A percentile compares a stretch with the other conserved stretches of the same genome.
Conservation (phyloP, 352 stramenopile genomes). For the Saprolegnia diclina region DNA sequence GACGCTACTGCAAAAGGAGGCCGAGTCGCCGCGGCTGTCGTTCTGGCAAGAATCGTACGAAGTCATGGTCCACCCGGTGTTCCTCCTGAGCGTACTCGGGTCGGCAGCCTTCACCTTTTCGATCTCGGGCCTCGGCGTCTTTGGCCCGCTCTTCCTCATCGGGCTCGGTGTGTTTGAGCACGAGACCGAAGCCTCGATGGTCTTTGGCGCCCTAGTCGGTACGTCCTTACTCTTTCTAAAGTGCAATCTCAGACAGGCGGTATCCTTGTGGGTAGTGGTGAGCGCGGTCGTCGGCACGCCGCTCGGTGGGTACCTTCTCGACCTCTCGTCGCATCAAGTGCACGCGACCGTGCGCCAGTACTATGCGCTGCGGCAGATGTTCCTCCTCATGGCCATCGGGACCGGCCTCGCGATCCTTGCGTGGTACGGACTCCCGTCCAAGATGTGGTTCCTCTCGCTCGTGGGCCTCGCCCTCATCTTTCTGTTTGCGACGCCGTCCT, state of each 20-base stretch:
- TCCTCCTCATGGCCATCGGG: constrained; percentile 48
- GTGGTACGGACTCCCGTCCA: constrained; percentile 48
- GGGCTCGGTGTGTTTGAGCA: constrained; percentile 79
- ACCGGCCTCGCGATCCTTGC: constrained; percentile 58
- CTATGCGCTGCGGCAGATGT: constrained; percentile 55
- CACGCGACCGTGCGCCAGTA: constrained; percentile 37
- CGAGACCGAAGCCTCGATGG: constrained; percentile 77
- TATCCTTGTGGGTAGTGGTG: constrained; percentile 31
- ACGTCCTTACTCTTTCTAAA: not conserved
- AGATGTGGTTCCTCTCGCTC: constrained; percentile 54
- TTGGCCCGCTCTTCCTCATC: constrained; percentile 86
- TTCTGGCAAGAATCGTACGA: constrained; percentile 41
- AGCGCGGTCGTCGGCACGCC: constrained; percentile 86
- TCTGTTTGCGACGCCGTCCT: constrained; percentile 70
- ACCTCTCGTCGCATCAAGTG: constrained; percentile 42
- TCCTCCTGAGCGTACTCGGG: constrained; percentile 76
- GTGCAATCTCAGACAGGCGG: not conserved
- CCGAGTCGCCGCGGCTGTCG: not conserved
- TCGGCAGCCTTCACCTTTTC: constrained; percentile 87
- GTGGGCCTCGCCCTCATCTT: constrained; percentile 67
- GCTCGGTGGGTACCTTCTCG: constrained; percentile 76
- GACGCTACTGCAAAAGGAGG: not conserved
- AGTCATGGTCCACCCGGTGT: constrained; percentile 65
- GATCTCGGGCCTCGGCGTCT: constrained; percentile 78
- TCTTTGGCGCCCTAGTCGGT: constrained; percentile 83